These are phyloP conservation scores for Sporothrix phasma DNA, from an alignment of 2,329 filamentous ascomycete species.

Conservation along the genomic window DNA sequence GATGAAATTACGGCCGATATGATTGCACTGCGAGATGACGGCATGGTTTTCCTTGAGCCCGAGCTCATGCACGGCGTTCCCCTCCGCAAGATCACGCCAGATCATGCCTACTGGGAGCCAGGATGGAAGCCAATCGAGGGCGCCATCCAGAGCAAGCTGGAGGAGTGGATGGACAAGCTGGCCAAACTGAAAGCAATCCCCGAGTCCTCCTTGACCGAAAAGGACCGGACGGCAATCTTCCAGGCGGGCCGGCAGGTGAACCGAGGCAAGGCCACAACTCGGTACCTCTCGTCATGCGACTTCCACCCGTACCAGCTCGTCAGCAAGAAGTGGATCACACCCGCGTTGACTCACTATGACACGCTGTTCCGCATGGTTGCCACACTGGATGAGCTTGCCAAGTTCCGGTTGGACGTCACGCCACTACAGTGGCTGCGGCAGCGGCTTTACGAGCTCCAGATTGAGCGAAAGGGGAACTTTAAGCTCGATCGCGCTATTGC, in stretches of 20 bases:
- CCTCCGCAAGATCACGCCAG: constrained; percentile 38
- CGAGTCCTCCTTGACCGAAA: constrained; percentile 24
- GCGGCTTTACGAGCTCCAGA: constrained; percentile 41
- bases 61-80: constrained; percentile 44
- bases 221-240: constrained; percentile 38
- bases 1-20: constrained; percentile 37
- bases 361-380: constrained; percentile 47
- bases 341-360: constrained; percentile 41
- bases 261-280: constrained; percentile 41
- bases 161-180: constrained; percentile 40
- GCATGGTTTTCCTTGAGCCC: constrained; percentile 40
- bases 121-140: constrained; percentile 40
- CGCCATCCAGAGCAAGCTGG: constrained; percentile 34
- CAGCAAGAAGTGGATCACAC: constrained; percentile 40
- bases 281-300: constrained; percentile 40
- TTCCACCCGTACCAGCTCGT: constrained; percentile 49
- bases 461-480: constrained; percentile 36
- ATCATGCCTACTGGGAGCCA: constrained; percentile 46
- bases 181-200: constrained; percentile 31
- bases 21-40: constrained; percentile 39
- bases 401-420: constrained; percentile 42
- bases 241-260: constrained; percentile 47
- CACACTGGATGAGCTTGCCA: constrained; percentile 42
- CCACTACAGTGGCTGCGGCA: constrained; percentile 49
- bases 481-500: constrained; percentile 42